These are phyloP conservation scores for Apiospora marii DNA, from an alignment of 2,329 filamentous ascomycete genomes.

Conservation along the genomic window DNA sequence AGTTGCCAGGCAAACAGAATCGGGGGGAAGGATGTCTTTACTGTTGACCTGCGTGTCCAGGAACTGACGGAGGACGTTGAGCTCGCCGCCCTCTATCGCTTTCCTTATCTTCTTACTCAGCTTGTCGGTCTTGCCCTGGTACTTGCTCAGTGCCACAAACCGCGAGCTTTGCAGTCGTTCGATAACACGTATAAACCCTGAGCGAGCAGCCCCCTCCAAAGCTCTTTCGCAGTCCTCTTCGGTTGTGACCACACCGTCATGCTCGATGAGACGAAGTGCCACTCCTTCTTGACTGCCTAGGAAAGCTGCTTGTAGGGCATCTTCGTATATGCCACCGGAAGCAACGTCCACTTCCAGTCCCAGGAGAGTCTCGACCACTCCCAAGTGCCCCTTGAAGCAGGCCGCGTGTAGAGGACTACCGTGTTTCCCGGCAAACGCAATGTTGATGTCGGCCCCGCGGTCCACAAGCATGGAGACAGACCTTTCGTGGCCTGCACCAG, in stretches of 20 bases:
- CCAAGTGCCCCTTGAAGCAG: neutral
- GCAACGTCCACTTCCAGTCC: neutral
- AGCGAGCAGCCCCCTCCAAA: neutral
- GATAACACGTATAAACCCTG: neutral
- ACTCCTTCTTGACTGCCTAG: neutral
- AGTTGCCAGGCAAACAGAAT: neutral
- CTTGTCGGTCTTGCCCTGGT: neutral
- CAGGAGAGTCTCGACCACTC: neutral
- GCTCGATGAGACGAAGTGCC: neutral
- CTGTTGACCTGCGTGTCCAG: neutral
- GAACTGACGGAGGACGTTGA: neutral
- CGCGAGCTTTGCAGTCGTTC: neutral
- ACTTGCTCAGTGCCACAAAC: neutral
- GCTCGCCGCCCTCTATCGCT: neutral
- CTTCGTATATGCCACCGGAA: neutral
- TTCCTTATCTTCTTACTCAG: neutral
- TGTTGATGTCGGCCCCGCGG: neutral
- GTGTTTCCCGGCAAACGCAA: neutral
- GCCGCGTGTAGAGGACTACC: conserved; percentile 8
- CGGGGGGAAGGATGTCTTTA: neutral
- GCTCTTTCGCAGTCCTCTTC: neutral
- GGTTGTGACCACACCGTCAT: no score
- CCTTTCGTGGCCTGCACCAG: neutral
- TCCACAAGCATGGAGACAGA: neutral
- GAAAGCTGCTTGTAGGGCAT: neutral